These are phyloP conservation scores for Blepharisma japonicum DNA, from an alignment of 73 alveolate genomes.

Conservation along the genomic window DNA sequence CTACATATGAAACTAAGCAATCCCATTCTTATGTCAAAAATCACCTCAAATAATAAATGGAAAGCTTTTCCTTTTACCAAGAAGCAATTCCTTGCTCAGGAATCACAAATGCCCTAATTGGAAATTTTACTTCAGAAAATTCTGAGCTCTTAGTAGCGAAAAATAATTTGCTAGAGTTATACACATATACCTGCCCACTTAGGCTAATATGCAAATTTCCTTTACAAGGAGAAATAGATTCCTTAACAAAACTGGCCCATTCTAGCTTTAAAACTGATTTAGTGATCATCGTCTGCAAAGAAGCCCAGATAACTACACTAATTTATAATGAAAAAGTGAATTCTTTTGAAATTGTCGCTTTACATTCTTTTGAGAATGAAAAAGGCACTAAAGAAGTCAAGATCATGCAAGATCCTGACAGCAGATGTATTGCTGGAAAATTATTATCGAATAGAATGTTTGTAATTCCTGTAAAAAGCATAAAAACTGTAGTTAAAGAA, in stretches of 20 bases:
- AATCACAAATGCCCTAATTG: too few relatives aligned
- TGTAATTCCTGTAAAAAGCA: background rate
- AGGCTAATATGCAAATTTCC: background rate
- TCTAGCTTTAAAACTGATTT: background rate
- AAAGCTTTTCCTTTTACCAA: too few relatives aligned
- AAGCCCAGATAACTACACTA: background rate
- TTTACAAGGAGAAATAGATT: constrained; percentile 16
- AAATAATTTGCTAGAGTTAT: constrained; percentile 2
- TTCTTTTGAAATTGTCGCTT: constrained; percentile 19
- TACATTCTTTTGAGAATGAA: constrained; percentile 27
- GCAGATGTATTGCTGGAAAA: constrained; percentile 10
- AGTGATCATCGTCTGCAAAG: background rate
- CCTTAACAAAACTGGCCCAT: constrained; percentile 1
- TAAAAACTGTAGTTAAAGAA: background rate
- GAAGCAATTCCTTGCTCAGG: too few relatives aligned
- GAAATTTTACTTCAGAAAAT: too few relatives aligned
- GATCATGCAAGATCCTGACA: constrained; percentile 7
- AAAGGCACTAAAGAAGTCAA: constrained; percentile 6
- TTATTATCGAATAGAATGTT: background rate
- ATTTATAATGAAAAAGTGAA: constrained; percentile 6
- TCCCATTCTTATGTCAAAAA: too few relatives aligned
- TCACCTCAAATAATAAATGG: too few relatives aligned
- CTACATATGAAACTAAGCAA: too few relatives aligned
- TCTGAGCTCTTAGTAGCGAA: background rate
- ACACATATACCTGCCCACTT: background rate